phyloP scores from a whole-genome alignment of 2,329 filamentous ascomycete species.

The Stemphylium beticola region DNA sequence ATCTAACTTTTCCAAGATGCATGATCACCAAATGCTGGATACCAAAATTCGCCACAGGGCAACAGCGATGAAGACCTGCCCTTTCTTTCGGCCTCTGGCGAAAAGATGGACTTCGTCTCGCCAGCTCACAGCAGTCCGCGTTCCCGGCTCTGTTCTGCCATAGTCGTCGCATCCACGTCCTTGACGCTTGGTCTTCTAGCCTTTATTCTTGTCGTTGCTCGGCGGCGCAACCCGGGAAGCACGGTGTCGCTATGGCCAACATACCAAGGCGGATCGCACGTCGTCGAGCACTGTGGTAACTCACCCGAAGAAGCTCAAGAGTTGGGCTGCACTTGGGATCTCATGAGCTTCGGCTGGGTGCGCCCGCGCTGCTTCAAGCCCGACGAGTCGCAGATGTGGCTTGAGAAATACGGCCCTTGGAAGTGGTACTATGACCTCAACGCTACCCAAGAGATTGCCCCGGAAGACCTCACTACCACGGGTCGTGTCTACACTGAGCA shows the following conservation, averaged over 20 bases:
- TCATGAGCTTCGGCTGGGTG: not conserved
- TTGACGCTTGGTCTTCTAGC: not conserved
- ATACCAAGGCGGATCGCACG: not conserved
- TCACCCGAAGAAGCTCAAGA: not conserved
- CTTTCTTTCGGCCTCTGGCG: not conserved
- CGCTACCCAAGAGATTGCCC: not conserved
- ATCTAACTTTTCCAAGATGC: not conserved
- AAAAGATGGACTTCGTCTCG: not conserved
- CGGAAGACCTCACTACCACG: not conserved
- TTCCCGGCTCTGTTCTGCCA: not conserved
- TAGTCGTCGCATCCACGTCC: not conserved
- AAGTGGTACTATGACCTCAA: not conserved
- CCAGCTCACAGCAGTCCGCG: not conserved
- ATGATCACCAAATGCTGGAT: not conserved
- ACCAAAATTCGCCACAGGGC: not conserved
- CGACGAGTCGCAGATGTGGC: not conserved
- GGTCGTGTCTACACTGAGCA: not conserved
- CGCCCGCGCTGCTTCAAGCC: conserved; percentile 1
- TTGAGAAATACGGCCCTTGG: not conserved
- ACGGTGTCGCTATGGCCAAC: not conserved
- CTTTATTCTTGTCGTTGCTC: not conserved
- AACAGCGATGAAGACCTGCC: not conserved
- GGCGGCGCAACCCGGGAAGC: not conserved
- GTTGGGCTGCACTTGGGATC: not conserved
- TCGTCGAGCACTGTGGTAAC: not conserved